Conservation (phyloP, 306 rosid species). For the Elaeagnus macrophylla region DNA sequence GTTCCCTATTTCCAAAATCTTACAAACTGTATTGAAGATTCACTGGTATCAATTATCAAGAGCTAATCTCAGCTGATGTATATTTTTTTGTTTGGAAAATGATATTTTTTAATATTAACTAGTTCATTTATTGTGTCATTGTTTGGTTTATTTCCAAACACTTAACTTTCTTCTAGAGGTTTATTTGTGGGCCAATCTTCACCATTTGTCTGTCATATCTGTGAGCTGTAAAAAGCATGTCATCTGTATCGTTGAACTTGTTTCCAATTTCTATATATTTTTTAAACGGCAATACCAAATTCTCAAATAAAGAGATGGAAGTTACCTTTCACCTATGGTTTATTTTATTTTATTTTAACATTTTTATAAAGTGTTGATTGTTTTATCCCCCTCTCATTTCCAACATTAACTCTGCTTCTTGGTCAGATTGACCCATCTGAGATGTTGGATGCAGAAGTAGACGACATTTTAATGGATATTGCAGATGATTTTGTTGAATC, state of each 20-base stretch:
- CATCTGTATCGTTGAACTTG: no score
- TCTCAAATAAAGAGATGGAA: no score
- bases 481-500: conserved; percentile 94
- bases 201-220: no score
- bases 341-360: background rate
- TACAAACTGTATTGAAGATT: background rate
- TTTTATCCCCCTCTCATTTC: background rate
- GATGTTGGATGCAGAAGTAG: conserved; percentile 84
- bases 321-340: no score
- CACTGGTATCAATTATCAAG: background rate
- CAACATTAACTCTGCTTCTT: conserved; percentile 16
- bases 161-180: no score
- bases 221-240: no score
- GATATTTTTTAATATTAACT: background rate
- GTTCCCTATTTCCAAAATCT: no score
- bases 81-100: background rate
- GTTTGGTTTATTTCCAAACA: background rate
- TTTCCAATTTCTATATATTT: no score
- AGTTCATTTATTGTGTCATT: background rate
- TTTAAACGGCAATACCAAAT: no score
- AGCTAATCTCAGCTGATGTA: background rate
- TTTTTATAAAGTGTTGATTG: background rate
- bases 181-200: no score
- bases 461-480: conserved; percentile 75
- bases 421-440: conserved; percentile 77